Percentiles rank a stretch among this genome's conserved stretches.
phyloP scores from a whole-genome alignment of 2,329 filamentous ascomycete species.

The Trichophyton simii region DNA sequence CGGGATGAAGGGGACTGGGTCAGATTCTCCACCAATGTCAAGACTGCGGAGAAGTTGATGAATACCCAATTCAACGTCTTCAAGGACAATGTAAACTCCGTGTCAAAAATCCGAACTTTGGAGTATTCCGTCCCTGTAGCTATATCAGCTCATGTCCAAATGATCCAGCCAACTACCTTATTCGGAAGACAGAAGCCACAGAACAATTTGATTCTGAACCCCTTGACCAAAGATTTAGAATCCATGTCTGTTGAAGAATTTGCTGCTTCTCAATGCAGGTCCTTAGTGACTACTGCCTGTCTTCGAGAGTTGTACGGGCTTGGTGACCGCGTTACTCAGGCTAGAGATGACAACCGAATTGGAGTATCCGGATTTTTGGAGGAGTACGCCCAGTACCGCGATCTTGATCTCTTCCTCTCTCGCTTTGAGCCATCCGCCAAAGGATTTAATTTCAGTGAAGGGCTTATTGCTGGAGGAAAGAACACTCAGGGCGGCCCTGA shows the following conservation, averaged over 20 bases:
- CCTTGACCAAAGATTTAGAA: conserved; percentile 31
- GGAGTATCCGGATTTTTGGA: conserved; percentile 40
- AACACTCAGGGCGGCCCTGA: conserved; percentile 35
- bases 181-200: conserved; percentile 33
- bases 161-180: conserved; percentile 54
- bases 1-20: conserved; percentile 47
- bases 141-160: conserved; percentile 43
- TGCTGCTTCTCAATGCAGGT: conserved; percentile 11
- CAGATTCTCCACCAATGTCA: conserved; percentile 33
- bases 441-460: conserved; percentile 44
- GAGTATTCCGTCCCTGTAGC: conserved; percentile 50
- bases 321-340: conserved; percentile 28
- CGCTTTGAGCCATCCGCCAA: conserved; percentile 41
- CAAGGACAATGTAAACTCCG: not conserved
- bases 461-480: conserved; percentile 45
- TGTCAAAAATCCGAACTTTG: conserved; percentile 41
- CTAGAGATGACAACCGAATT: conserved; percentile 28
- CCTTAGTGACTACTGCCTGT: conserved; percentile 34
- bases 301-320: conserved; percentile 40
- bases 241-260: conserved; percentile 15
- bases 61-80: conserved; percentile 9
- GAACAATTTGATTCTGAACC: conserved; percentile 19
- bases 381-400: conserved; percentile 41
- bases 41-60: conserved; percentile 7
- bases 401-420: conserved; percentile 46